Base-by-base conservation (phyloP, 2,329 filamentous ascomycete genomes). In the Hypomyces rosellus region DNA sequence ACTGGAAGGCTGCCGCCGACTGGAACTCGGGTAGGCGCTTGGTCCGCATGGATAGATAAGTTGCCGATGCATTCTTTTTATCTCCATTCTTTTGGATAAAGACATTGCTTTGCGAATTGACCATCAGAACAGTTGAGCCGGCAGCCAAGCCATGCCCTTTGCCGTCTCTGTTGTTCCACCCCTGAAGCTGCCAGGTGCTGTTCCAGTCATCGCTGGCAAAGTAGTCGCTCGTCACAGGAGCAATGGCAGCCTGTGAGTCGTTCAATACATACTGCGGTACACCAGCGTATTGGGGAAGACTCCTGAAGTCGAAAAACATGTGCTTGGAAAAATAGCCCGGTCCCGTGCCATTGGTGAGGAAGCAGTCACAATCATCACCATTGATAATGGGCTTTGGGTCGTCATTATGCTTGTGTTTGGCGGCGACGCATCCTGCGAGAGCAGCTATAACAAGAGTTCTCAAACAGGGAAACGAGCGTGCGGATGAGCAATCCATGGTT, bases 251-350 rank as follows among this genome's bases (percentile, higher is more conserved):
- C 30, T 58, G 50, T 4, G 60, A 53, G n/a, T 54, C 41, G 50
- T 67, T 61, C 5, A 49, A 45, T 44, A 72, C 55, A 41, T 64
- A 56, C 7, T 58, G 46, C 1, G 72, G 69, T 8, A 69, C 63
- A 42, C 60, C 55, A 3, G 69, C 72, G 49, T 74, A 69, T 20
- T 72, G 56, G 2, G 61, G 39, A 16, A 75, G 68, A 37, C 61
- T 63, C 42, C 75, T 66, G 55, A 77, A 79, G 61, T 79, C 76
- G 55, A 73, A 75, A 63, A 79, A 78, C 36, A 62, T 57, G 59
- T 76, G 76, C 15, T 66, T 62, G 15, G 66, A 62, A 57, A 74
- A 78, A 62, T 71, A 78, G 39, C 60, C 59, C 20, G 67, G 60
- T 40, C 65, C 66, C 12, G 68, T 70, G 41, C 67, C 72, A 55